A percentile compares a stretch with the other conserved stretches of the same genome.
These are phyloP conservation scores for Podospora comata DNA, from an alignment of 495 filamentous ascomycete species.

Conservation along the genomic window DNA sequence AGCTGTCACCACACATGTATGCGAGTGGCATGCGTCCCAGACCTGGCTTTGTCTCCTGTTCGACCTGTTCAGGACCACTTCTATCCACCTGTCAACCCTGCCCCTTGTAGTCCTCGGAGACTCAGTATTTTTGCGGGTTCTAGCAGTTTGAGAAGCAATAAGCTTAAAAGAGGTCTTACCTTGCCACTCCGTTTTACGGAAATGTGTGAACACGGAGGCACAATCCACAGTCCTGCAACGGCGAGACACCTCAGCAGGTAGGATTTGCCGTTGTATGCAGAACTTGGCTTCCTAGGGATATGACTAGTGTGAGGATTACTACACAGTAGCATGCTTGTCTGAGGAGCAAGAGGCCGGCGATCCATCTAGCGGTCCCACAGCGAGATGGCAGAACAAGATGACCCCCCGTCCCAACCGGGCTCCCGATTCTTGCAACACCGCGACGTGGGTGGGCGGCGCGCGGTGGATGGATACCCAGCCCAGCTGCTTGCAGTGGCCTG, in stretches of 20 bases:
- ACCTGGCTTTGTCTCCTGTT: neutral
- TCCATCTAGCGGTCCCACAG: neutral
- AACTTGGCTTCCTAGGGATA: neutral
- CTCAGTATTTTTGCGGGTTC: neutral
- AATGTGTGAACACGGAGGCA: neutral
- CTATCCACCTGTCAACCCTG: neutral
- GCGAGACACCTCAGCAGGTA: neutral
- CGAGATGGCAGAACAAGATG: neutral
- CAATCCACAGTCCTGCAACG: neutral
- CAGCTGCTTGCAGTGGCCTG: neutral
- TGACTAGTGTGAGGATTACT: neutral
- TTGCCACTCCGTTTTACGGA: neutral
- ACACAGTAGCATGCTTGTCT: too few relatives aligned
- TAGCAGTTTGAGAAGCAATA: too few relatives aligned
- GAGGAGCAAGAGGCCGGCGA: neutral
- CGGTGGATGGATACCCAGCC: neutral
- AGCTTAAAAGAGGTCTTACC: too few relatives aligned
- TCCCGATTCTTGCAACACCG: neutral
- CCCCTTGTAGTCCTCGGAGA: too few relatives aligned
- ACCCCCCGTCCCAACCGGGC: neutral
- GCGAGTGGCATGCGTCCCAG: neutral
- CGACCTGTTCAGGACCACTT: neutral
- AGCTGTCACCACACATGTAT: too few relatives aligned
- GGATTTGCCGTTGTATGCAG: neutral
- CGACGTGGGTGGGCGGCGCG: constrained; percentile 5